phyloP scores from a whole-genome alignment of 768 basidiomycete species.

The Jaapia argillacea region DNA sequence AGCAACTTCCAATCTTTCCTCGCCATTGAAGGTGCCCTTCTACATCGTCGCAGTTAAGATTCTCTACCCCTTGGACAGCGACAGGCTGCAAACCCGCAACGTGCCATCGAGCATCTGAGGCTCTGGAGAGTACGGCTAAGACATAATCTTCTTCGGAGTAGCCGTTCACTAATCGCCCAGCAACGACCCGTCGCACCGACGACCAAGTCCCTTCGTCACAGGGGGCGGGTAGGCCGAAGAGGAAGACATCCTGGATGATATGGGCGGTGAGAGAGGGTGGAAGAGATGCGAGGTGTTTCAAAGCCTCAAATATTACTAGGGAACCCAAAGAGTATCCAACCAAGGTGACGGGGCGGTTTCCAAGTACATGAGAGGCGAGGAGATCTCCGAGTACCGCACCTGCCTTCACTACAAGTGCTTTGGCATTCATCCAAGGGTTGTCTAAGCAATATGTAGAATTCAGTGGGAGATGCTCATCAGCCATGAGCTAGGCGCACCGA shows the following conservation, averaged over 20 bases:
- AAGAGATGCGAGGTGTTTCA: conserved; percentile 35
- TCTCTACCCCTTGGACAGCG: conserved; percentile 41
- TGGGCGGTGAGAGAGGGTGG: conserved; percentile 33
- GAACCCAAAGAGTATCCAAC: conserved; percentile 49
- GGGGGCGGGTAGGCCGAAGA: conserved; percentile 41
- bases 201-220: conserved; percentile 33
- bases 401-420: conserved; percentile 39
- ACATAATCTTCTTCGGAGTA: conserved; percentile 43
- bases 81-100: conserved; percentile 42
- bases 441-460: conserved; percentile 21
- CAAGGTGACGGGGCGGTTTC: conserved; percentile 42
- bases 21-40: conserved; percentile 43
- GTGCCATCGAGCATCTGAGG: conserved; percentile 34
- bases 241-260: conserved; percentile 43
- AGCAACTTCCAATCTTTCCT: conserved; percentile 34
- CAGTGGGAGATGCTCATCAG: no score
- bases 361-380: conserved; percentile 38
- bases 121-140: conserved; percentile 39
- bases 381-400: conserved; percentile 45
- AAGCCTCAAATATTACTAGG: conserved; percentile 46
- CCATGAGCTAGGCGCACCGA: conserved; percentile 27
- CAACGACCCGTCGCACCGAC: conserved; percentile 34
- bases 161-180: conserved; percentile 45
- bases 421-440: conserved; percentile 52
- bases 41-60: conserved; percentile 35